Percentiles rank a stretch among this genome's conserved stretches.
Conservation (phyloP, 2,329 filamentous ascomycete species). For the Metarhizium guizhouense region DNA sequence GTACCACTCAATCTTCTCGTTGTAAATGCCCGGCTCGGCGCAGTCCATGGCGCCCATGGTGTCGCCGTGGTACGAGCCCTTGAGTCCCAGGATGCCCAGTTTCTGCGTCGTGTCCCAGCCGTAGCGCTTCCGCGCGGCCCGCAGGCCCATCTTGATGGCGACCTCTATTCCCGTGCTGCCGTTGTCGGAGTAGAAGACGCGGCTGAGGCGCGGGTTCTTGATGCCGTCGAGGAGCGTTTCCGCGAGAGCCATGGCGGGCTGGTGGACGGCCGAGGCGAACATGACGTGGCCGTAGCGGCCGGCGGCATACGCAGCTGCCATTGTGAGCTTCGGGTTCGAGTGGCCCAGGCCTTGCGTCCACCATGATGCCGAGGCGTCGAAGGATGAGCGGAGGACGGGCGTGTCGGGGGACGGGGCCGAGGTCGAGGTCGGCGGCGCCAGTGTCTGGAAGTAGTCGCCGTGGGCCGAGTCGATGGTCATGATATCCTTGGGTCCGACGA, state of each 20-base stretch:
- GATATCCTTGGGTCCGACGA: constrained; percentile 52
- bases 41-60: constrained; percentile 86
- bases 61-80: constrained; percentile 78
- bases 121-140: constrained; percentile 58
- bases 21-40: constrained; percentile 67
- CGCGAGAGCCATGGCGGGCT: constrained; percentile 64
- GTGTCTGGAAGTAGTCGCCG: constrained; percentile 67
- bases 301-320: constrained; percentile 72
- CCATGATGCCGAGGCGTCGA: constrained; percentile 83
- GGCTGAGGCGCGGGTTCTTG: constrained; percentile 54
- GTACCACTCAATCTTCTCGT: constrained; percentile 84
- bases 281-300: constrained; percentile 83
- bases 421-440: constrained; percentile 2
- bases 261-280: constrained; percentile 74
- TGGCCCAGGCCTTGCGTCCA: constrained; percentile 87
- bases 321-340: constrained; percentile 59
- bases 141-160: constrained; percentile 75
- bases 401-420: neutral
- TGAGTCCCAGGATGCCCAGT: constrained; percentile 63
- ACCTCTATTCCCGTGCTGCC: constrained; percentile 78
- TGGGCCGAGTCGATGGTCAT: constrained; percentile 72
- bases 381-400: constrained; percentile 41
- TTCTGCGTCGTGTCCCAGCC: constrained; percentile 50
- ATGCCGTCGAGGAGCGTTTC: constrained; percentile 52
- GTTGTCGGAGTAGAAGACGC: constrained; percentile 79